Base-by-base conservation (phyloP, 2,329 filamentous ascomycete genomes). In the Penicillium sp. region DNA sequence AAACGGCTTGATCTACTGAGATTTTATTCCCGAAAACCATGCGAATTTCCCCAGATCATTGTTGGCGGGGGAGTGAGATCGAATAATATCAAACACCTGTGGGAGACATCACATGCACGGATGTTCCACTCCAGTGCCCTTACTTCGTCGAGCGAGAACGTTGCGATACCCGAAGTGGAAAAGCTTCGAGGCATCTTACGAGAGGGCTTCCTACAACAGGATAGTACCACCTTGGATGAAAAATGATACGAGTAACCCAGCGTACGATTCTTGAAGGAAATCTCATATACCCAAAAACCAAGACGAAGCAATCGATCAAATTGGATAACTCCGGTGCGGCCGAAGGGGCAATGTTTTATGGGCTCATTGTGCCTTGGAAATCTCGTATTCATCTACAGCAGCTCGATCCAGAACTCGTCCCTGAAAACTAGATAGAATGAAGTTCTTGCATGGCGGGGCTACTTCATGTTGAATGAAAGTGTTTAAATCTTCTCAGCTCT, bases 31-130 rank as follows among this genome's bases (percentile, higher is more conserved):
- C 3, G 10, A 14, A 18, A 40, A 18, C 2, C 33, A 7, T n/a
- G 25, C 48, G 40, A 28, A 11, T 18, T 27, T 16, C 42, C 80
- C 28, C 62, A 67, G 0, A 65, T 83, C 22, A 79, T 83, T 51
- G 64, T 76, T 14, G 80, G 80, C 0, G 80, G 80, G 35, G 77
- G 79, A n/a, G 71, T 83, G 5, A 39, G 36, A 24, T 5, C 36
- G 1, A n/a, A 14, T 24, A 24, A 39, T 39, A 13, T 39, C 5
- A 18, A 13, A 5, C 46, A 48, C 8, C 53, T 81, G 33, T 65
- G 51, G 45, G 42, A 51, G 9, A 57, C 52, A 24, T 69, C 69
- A 2, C 56, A 57, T 0, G 69, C 71, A 1, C 33, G 38, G 7
- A 74, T 68, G 60, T 73, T 72, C 54, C 78, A 80, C 64, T 77